Evolutionary conservation across 352 stramenopile genomes (phyloP).

Genomic region (Globisporangium carolinianum): DNA sequence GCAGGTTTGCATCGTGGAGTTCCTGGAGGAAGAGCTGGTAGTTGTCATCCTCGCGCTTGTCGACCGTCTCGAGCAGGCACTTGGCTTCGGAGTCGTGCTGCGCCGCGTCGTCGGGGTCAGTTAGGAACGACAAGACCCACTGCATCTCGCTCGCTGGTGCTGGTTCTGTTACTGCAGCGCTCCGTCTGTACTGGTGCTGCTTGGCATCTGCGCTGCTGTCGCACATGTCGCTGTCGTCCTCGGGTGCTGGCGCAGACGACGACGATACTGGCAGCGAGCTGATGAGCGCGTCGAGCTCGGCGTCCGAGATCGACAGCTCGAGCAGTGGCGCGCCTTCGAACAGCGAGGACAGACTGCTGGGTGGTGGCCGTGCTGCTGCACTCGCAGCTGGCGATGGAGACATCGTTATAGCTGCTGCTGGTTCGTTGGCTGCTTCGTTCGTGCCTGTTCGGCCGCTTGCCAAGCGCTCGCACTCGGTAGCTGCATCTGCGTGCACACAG

Average conservation of each 20-base stretch:
- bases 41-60: constrained; percentile 57
- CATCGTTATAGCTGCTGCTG: not conserved
- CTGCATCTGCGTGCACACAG: not conserved
- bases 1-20: constrained; percentile 42
- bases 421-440: no score
- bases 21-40: constrained; percentile 67
- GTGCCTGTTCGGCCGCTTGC: no score
- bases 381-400: not conserved
- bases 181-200: constrained; percentile 4
- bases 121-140: constrained; percentile 65
- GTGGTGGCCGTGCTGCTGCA: not conserved
- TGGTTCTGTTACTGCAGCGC: not conserved
- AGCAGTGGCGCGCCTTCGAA: constrained; percentile 23
- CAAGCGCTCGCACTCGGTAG: not conserved
- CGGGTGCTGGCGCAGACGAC: not conserved
- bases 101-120: constrained; percentile 35
- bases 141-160: constrained; percentile 48
- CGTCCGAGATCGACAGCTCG: constrained; percentile 49
- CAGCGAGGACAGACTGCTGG: constrained; percentile 2
- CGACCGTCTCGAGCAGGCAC: constrained; percentile 26
- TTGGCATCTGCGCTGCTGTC: constrained; percentile 4
- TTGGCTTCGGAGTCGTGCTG: constrained; percentile 49
- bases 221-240: not conserved
- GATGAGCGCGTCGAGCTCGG: constrained; percentile 49
- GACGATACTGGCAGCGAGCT: constrained; percentile 21